These are phyloP conservation scores for Aspergillus sp. DNA, from an alignment of 2,329 filamentous ascomycete species.

Conservation along the genomic window DNA sequence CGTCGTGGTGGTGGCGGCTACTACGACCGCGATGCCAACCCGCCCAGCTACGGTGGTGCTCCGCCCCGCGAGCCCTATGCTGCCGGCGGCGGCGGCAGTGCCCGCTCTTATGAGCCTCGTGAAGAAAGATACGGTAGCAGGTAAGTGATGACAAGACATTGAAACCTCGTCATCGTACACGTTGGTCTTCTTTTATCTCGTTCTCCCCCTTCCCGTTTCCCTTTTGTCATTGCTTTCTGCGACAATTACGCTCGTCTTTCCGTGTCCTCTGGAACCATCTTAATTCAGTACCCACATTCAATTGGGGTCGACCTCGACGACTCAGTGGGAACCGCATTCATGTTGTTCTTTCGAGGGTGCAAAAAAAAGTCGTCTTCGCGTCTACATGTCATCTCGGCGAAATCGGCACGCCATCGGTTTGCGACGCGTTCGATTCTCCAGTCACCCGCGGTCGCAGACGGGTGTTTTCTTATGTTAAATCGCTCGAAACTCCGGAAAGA, in stretches of 20 bases:
- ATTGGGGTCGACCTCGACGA: slow-evolving; percentile 35
- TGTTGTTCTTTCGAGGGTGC: slow-evolving; percentile 26
- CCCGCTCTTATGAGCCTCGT: slow-evolving; percentile 40
- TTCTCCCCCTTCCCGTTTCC: slow-evolving; percentile 14
- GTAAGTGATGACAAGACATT: slow-evolving; percentile 35
- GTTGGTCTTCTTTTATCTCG: slow-evolving; percentile 21
- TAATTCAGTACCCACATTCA: slow-evolving; percentile 25
- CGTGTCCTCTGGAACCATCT: slow-evolving; percentile 34
- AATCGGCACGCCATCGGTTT: slow-evolving; percentile 34
- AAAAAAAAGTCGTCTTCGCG: slow-evolving; percentile 35
- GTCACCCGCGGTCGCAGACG: slow-evolving; percentile 34
- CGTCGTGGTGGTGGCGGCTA: slow-evolving; percentile 53
- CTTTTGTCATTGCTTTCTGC: slow-evolving; percentile 14
- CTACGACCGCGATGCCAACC: slow-evolving; percentile 55
- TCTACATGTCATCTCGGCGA: slow-evolving; percentile 35
- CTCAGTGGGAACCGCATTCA: slow-evolving; percentile 36
- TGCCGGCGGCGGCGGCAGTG: slow-evolving; percentile 16
- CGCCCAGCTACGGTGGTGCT: slow-evolving; percentile 40
- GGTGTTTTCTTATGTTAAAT: slow-evolving; percentile 41
- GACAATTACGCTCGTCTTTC: slow-evolving; percentile 22
- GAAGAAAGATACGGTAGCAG: slow-evolving; percentile 42
- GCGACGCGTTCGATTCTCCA: slow-evolving; percentile 35
- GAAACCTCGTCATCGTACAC: slow-evolving; percentile 17
- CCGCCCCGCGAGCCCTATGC: slow-evolving; percentile 38
- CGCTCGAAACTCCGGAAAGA: slow-evolving; percentile 38